Evolutionary conservation across 2,329 filamentous ascomycete species (phyloP).

Genomic region (Pezicula radicicola): DNA sequence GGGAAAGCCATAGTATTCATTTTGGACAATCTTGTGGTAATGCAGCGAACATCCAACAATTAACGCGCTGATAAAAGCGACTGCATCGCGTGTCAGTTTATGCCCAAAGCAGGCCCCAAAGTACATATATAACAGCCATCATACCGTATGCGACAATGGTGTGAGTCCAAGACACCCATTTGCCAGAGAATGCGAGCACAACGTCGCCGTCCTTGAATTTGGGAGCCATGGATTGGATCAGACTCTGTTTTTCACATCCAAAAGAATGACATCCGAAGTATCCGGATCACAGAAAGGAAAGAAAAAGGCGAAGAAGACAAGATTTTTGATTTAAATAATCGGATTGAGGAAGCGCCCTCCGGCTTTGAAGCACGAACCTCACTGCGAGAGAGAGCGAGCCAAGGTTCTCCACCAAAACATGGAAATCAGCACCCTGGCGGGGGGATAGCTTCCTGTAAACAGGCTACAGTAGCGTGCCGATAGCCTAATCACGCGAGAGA

Average conservation of each 20-base stretch:
- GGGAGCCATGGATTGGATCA: constrained; percentile 35
- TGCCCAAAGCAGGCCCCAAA: neutral
- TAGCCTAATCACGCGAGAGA: no score
- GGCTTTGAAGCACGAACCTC: no score
- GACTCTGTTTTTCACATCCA: constrained; percentile 22
- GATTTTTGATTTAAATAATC: constrained; percentile 4
- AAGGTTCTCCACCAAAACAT: no score
- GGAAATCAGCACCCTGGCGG: no score
- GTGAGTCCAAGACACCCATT: constrained; percentile 88
- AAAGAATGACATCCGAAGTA: constrained; percentile 22
- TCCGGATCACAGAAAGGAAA: constrained; percentile 12
- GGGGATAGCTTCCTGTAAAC: no score
- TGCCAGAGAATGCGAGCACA: constrained; percentile 69
- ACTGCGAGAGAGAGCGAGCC: no score
- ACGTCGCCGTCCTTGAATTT: constrained; percentile 63
- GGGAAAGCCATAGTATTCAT: constrained; percentile 92
- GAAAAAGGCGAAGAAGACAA: constrained; percentile 7
- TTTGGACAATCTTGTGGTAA: constrained; percentile 96
- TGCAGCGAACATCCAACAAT: constrained; percentile 78
- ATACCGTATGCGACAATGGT: constrained; percentile 78
- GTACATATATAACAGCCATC: constrained; percentile 18
- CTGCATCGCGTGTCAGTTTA: constrained; percentile 36
- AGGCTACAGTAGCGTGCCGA: no score
- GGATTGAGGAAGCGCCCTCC: no score
- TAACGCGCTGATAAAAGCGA: constrained; percentile 83